Evolutionary conservation across 169 alveolate species (phyloP).

Genomic region (Theileria orientalis): DNA sequence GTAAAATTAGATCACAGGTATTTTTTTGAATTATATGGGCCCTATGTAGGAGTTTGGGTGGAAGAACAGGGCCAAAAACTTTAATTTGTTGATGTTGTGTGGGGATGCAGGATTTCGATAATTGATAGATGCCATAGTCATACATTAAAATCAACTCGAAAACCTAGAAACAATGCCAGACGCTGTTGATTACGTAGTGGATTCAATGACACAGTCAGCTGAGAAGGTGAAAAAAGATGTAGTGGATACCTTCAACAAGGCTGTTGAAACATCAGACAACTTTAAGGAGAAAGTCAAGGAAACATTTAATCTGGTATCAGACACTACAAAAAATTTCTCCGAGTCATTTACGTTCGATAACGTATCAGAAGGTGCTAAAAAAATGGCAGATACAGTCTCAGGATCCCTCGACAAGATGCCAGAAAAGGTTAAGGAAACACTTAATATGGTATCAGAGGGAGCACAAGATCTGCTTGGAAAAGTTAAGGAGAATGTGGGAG

Average conservation of each 20-base stretch:
- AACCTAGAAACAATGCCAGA: neutral
- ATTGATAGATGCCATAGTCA: neutral
- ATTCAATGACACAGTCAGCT: conserved; percentile 1
- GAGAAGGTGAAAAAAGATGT: conserved; percentile 13
- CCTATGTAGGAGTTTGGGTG: neutral
- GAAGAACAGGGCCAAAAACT: no score
- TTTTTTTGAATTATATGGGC: neutral
- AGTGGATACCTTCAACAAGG: conserved; percentile 8
- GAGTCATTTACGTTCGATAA: conserved; percentile 2
- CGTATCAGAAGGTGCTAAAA: conserved; percentile 2
- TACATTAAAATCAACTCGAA: neutral
- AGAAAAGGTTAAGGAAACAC: conserved; percentile 7
- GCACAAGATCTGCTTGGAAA: conserved; percentile 4
- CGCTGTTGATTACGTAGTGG: neutral
- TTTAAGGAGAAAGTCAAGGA: conserved; percentile 4
- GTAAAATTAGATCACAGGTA: no score
- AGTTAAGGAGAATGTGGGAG: neutral
- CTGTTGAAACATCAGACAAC: conserved; percentile 5
- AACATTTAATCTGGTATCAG: conserved; percentile 8
- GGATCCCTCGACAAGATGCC: conserved; percentile 11
- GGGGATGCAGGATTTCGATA: neutral
- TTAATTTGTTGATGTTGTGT: neutral
- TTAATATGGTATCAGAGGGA: conserved; percentile 7
- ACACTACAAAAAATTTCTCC: conserved; percentile 1
- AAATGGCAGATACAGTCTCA: conserved; percentile 5